phyloP scores from a whole-genome alignment of 345 rosid genomes.

The Moricandia moricandioides region DNA sequence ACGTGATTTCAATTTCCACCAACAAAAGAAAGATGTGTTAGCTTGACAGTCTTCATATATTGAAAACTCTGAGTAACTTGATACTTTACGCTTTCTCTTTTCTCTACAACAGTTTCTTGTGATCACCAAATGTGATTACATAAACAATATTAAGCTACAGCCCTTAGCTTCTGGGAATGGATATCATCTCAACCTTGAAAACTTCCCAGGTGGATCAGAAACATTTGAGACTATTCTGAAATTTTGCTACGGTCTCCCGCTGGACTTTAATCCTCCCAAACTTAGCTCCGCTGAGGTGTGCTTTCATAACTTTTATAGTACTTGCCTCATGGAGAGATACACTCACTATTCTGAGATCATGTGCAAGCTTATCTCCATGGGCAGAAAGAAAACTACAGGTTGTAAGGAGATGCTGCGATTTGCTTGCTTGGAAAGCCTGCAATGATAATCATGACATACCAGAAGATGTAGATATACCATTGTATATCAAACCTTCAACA shows the following conservation, averaged over 20 bases:
- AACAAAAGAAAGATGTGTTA: not conserved
- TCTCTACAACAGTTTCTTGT: slow-evolving; percentile 59
- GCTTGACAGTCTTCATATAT: not conserved
- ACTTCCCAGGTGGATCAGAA: too few relatives aligned
- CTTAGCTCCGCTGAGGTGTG: slow-evolving; percentile 69
- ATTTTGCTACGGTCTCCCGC: slow-evolving; percentile 64
- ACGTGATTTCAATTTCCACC: too few relatives aligned
- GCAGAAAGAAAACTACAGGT: slow-evolving; percentile 82
- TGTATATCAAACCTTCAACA: too few relatives aligned
- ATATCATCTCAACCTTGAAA: too few relatives aligned
- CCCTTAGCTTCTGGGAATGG: too few relatives aligned
- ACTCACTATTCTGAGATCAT: slow-evolving; percentile 58
- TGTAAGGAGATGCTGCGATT: too few relatives aligned
- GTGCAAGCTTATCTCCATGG: slow-evolving; percentile 85
- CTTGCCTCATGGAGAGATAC: slow-evolving; percentile 81
- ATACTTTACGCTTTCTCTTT: not conserved
- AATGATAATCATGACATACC: slow-evolving; percentile 39
- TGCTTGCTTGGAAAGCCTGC: too few relatives aligned
- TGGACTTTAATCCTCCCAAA: slow-evolving; percentile 59
- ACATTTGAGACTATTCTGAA: slow-evolving; percentile 58
- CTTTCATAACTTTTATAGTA: slow-evolving; percentile 75
- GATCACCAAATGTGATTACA: slow-evolving; percentile 79
- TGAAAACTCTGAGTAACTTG: too few relatives aligned
- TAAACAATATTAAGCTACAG: slow-evolving; percentile 57
- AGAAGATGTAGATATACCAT: slow-evolving; percentile 34